Base-by-base conservation (phyloP, 495 filamentous ascomycete genomes). In the Talaromyces liani region DNA sequence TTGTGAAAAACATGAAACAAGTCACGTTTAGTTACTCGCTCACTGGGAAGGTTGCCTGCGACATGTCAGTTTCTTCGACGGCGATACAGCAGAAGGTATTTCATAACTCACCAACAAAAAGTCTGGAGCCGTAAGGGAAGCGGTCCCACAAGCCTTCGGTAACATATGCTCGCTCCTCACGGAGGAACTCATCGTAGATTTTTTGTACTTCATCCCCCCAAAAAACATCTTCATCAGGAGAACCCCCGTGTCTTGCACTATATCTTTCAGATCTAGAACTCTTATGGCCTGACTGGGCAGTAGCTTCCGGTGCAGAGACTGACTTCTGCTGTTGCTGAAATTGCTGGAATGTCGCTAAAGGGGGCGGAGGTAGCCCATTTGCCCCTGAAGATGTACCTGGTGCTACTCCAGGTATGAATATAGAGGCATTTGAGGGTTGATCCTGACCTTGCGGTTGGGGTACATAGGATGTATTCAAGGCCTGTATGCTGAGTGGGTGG, bases 121-220 rank as follows among this genome's bases (percentile, higher is more conserved):
- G 76, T 65, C 94, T 80, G 2, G 92, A 96, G 0, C 88, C 88
- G 18, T 87, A 78, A 0, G 93, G 93, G 68, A 98, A 98, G 62
- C 87, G 86, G 71, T 98, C 92, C 94, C 93, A 98, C 64, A 91
- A 87, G 59, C 92, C 94, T 67, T 97, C 92, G 8, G 83, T 86
- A 33, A 96, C 90, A 71, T 93, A 92, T 34, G 82, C 78, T 63
- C 90, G 80, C 73, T 96, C 92, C 64, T 91, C 83, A 54, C 84
- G 82, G 10, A 94, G 77, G 71, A 97, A 98, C 36, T 87, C 82
- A 58, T 96, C 91, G 73, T 91, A 98, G 55, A 81, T 82, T 70
- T 87, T 87, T 68, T 93, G 85, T 20, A 85, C 78, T 16, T 88
- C 84, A 25, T 82, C 81, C 49, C 79, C 79, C 82, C 82, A 88